phyloP scores from a whole-genome alignment of 352 stramenopile genomes.

The Blastocystis sp. region DNA sequence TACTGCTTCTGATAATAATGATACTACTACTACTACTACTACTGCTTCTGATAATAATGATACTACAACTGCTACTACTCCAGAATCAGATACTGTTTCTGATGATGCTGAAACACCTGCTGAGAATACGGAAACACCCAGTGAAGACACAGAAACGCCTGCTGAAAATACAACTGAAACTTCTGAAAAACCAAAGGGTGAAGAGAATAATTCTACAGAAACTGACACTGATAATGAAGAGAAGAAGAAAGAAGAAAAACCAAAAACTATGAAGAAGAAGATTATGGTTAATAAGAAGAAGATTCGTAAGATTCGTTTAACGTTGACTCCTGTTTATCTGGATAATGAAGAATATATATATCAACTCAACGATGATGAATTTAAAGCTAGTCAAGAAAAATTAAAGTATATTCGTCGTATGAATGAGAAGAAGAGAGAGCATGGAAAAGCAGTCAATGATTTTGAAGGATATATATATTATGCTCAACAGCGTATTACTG shows the following conservation, averaged over 20 bases:
- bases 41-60: neutral
- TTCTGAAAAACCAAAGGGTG: conserved; percentile 45
- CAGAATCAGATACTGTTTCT: conserved; percentile 9
- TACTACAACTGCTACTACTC: neutral
- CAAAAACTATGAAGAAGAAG: conserved; percentile 41
- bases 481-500: too few relatives aligned
- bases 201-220: conserved; percentile 7
- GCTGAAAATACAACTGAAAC: conserved; percentile 57
- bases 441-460: too few relatives aligned
- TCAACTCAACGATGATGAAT: conserved; percentile 3
- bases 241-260: conserved; percentile 21
- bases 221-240: neutral
- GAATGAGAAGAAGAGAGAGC: too few relatives aligned
- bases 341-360: conserved; percentile 33
- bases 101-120: neutral
- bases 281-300: conserved; percentile 38
- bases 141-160: conserved; percentile 2
- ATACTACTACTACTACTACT: conserved; percentile 1
- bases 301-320: conserved; percentile 37
- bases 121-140: neutral
- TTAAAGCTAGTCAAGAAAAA: neutral
- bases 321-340: conserved; percentile 2
- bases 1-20: neutral
- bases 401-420: too few relatives aligned
- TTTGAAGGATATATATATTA: too few relatives aligned